A percentile compares a stretch with the other conserved stretches of the same genome.
Evolutionary conservation across 345 rosid genomes (phyloP).

Genomic region (Trapa incisa): DNA sequence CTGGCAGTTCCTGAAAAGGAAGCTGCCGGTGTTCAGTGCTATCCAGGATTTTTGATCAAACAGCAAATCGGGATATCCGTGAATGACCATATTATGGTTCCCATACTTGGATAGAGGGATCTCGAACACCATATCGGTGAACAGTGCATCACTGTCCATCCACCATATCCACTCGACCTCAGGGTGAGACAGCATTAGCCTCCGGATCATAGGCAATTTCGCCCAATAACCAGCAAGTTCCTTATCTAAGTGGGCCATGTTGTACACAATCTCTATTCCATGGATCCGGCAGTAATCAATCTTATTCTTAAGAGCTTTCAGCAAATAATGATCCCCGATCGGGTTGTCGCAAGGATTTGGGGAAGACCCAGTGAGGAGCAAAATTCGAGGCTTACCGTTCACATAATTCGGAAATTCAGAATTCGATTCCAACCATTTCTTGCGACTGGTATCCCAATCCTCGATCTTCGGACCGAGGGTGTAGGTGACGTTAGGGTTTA

Average conservation of each 20-base stretch:
- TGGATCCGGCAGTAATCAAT: slow-evolving; percentile 93
- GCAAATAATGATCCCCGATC: slow-evolving; percentile 77
- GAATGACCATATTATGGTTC: slow-evolving; percentile 67
- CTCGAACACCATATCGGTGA: slow-evolving; percentile 91
- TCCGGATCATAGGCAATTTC: slow-evolving; percentile 76
- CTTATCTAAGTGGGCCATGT: slow-evolving; percentile 89
- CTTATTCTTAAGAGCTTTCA: slow-evolving; percentile 82
- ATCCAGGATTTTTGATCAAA: slow-evolving; percentile 86
- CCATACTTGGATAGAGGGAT: slow-evolving; percentile 47
- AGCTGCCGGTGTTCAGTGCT: slow-evolving; percentile 90
- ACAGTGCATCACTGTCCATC: slow-evolving; percentile 99
- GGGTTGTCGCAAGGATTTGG: slow-evolving; percentile 90
- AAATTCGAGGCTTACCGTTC: slow-evolving; percentile 51
- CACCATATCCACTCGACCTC: slow-evolving; percentile 97
- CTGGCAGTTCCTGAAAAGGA: slow-evolving; percentile 79
- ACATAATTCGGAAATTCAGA: slow-evolving; percentile 56
- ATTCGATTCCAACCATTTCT: slow-evolving; percentile 52
- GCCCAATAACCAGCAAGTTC: slow-evolving; percentile 98
- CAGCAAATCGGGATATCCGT: slow-evolving; percentile 81
- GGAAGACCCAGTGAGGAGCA: slow-evolving; percentile 80
- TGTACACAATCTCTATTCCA: slow-evolving; percentile 92
- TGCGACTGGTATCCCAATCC: slow-evolving; percentile 55
- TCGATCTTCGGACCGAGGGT: slow-evolving; percentile 63
- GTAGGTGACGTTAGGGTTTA: slow-evolving; percentile 52
- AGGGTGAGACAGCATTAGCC: slow-evolving; percentile 81